Percentiles rank a stretch among this genome's conserved stretches.
Evolutionary conservation across 192 early-diverging fungal genomes (phyloP).

Genomic region (Backusella sp.): DNA sequence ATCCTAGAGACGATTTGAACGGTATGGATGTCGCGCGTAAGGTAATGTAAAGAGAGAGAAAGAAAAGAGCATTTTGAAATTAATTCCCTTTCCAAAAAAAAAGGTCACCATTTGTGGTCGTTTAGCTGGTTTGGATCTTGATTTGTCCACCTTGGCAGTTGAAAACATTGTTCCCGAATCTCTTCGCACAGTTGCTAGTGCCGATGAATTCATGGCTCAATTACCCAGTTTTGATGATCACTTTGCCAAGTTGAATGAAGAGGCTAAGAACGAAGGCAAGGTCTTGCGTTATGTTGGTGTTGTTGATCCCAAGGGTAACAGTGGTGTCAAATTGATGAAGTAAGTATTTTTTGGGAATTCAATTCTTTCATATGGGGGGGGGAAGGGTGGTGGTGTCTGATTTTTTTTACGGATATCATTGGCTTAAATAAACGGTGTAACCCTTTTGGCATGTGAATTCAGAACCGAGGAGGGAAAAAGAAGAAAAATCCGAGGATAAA

Average conservation of each 20-base stretch:
- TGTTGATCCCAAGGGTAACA: constrained; percentile 67
- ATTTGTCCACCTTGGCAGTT: constrained; percentile 75
- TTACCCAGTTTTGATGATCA: constrained; percentile 90
- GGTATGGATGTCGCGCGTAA: constrained; percentile 99
- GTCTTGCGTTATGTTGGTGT: constrained; percentile 97
- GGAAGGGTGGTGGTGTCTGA: too few relatives aligned
- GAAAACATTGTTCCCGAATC: constrained; percentile 97
- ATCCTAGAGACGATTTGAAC: constrained; percentile 98
- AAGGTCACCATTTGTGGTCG: constrained; percentile 85
- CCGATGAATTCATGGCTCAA: constrained; percentile 83
- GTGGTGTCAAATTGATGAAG: constrained; percentile 78
- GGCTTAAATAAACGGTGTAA: not conserved
- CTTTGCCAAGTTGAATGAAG: constrained; percentile 79
- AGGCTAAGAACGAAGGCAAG: constrained; percentile 64
- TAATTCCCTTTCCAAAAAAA: not conserved
- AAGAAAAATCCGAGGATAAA: not conserved
- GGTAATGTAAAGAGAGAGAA: constrained; percentile 39
- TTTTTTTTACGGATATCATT: too few relatives aligned
- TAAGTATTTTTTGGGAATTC: constrained; percentile 31
- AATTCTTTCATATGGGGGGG: too few relatives aligned
- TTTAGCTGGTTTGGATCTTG: constrained; percentile 75
- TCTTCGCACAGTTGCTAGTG: constrained; percentile 66
- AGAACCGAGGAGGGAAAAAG: not conserved
- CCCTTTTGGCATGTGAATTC: not conserved
- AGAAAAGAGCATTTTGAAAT: not conserved